Percentiles rank a stretch among this genome's conserved stretches.
Conservation (phyloP, 805 yeast genomes). For the Phaffomyces antillensis region DNA sequence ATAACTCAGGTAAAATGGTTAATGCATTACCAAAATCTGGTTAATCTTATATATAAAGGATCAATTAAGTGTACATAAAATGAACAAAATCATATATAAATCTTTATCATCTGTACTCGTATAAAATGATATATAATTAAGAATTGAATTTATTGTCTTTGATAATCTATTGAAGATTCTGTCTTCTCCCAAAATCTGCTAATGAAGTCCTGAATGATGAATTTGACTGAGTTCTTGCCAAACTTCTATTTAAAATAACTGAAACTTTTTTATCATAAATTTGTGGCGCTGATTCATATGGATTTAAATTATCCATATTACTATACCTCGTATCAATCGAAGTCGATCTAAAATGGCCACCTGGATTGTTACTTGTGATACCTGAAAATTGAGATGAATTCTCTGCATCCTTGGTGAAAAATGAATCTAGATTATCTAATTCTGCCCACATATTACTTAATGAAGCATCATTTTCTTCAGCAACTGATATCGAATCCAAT, state of each 20-base stretch:
- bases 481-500: constrained; percentile 40
- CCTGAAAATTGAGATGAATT: constrained; percentile 19
- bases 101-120: too few relatives aligned
- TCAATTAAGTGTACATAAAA: constrained; percentile 6
- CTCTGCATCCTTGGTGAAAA: constrained; percentile 62
- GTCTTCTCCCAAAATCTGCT: constrained; percentile 49
- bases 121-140: too few relatives aligned
- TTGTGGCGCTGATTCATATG: constrained; percentile 69
- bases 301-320: constrained; percentile 36
- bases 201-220: constrained; percentile 70
- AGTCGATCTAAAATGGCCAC: constrained; percentile 30
- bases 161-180: constrained; percentile 4
- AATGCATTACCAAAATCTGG: constrained; percentile 24
- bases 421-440: constrained; percentile 79
- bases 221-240: constrained; percentile 68
- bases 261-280: constrained; percentile 76
- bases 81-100: not conserved
- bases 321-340: constrained; percentile 61
- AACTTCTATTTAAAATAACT: constrained; percentile 61
- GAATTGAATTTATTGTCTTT: not conserved
- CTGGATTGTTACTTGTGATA: constrained; percentile 20
- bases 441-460: constrained; percentile 91
- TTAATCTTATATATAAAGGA: constrained; percentile 5
- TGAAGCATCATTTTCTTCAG: constrained; percentile 64
- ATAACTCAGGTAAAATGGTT: constrained; percentile 53